Conservation (phyloP, 2,329 filamentous ascomycete species). For the Fusarium camptoceras region DNA sequence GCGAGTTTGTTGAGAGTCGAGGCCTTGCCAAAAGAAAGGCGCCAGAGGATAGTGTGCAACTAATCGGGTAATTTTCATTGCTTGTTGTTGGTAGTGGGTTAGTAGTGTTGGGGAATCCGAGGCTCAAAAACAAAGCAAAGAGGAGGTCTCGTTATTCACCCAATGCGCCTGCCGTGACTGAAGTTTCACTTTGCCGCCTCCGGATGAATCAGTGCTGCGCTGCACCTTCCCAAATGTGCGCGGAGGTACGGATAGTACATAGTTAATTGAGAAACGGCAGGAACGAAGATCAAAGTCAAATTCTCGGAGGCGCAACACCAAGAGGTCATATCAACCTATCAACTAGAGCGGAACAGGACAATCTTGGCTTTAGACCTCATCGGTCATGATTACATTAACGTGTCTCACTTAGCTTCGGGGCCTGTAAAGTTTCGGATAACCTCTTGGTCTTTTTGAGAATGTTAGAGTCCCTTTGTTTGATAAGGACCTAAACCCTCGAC, state of each 20-base stretch:
- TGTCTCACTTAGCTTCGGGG: background rate
- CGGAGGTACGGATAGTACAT: background rate
- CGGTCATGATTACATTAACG: constrained; percentile 3
- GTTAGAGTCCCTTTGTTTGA: background rate
- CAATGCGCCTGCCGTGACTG: background rate
- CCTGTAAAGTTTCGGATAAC: constrained; percentile 4
- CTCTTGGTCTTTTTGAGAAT: constrained; percentile 14
- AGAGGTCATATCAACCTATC: background rate
- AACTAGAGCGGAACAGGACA: background rate
- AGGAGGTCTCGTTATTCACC: constrained; percentile 8
- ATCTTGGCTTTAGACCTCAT: background rate
- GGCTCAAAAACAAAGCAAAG: background rate
- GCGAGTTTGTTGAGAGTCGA: constrained; percentile 4
- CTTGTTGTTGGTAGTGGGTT: background rate
- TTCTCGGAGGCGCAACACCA: constrained; percentile 6
- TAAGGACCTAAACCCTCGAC: constrained; percentile 22
- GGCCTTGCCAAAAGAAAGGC: background rate
- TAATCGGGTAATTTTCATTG: background rate
- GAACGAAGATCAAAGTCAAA: constrained; percentile 47
- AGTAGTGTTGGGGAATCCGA: background rate
- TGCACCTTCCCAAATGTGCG: background rate
- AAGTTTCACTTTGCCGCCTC: constrained; percentile 31
- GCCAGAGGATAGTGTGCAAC: background rate
- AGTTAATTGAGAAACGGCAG: constrained; percentile 27
- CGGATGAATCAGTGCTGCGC: constrained; percentile 12